These are phyloP conservation scores for Cenchrus purpureus DNA, from an alignment of 176 grass and related monocot genomes.

Conservation along the genomic window DNA sequence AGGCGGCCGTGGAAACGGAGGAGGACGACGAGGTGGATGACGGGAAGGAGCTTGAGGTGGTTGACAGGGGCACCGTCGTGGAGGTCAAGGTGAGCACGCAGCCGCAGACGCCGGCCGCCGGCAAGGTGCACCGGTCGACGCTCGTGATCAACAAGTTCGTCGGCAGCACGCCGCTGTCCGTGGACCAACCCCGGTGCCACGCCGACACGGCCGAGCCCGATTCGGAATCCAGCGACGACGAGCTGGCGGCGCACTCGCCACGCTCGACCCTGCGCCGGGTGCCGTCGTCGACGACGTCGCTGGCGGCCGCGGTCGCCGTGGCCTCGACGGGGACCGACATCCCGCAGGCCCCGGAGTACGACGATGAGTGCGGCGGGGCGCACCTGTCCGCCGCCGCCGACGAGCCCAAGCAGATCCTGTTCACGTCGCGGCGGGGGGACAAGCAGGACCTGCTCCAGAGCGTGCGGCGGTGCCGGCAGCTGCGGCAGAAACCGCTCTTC, in stretches of 20 bases:
- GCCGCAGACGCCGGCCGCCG: constrained; percentile 52
- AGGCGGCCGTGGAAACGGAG: constrained; percentile 39
- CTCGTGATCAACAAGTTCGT: constrained; percentile 99
- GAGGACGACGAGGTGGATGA: constrained; percentile 46
- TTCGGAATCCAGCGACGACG: neutral
- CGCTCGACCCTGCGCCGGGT: constrained; percentile 50
- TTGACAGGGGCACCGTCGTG: constrained; percentile 87
- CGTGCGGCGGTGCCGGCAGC: constrained; percentile 88
- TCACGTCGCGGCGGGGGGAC: constrained; percentile 64
- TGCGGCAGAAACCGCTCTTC: constrained; percentile 70
- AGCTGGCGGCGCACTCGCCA: neutral
- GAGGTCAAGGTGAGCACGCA: constrained; percentile 98
- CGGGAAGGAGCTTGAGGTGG: constrained; percentile 90
- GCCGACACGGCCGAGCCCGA: constrained; percentile 2
- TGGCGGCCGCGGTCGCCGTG: constrained; percentile 73
- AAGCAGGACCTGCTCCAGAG: constrained; percentile 77
- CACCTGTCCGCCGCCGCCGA: constrained; percentile 8
- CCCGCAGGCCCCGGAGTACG: neutral
- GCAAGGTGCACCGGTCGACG: constrained; percentile 73
- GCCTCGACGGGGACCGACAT: constrained; percentile 49
- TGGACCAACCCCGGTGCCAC: constrained; percentile 17
- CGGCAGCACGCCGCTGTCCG: constrained; percentile 63
- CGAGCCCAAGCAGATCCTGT: constrained; percentile 68
- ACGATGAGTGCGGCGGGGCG: constrained; percentile 25
- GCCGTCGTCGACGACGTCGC: constrained; percentile 62